phyloP scores from a whole-genome alignment of 768 basidiomycete genomes.

The Mycena olivaceomarginata region DNA sequence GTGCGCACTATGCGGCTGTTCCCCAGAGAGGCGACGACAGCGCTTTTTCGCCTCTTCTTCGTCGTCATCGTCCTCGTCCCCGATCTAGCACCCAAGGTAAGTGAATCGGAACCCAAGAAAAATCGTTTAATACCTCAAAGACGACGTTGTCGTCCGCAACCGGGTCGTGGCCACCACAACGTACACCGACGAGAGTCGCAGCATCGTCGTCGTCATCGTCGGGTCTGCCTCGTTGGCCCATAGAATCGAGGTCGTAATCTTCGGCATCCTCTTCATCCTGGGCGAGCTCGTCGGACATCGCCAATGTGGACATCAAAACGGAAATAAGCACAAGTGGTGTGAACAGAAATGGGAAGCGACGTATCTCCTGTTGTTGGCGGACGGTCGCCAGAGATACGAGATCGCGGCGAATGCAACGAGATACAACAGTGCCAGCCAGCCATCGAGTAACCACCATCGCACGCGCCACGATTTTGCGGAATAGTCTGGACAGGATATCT shows the following conservation, averaged over 20 bases:
- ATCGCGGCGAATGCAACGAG: conserved; percentile 87
- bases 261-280: conserved; percentile 97
- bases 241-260: conserved; percentile 90
- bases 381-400: conserved; percentile 95
- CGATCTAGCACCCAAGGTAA: conserved; percentile 64
- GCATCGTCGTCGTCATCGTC: conserved; percentile 83
- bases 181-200: conserved; percentile 81
- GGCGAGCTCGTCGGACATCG: conserved; percentile 97
- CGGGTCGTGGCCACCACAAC: conserved; percentile 66
- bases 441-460: conserved; percentile 98
- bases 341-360: conserved; percentile 53
- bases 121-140: conserved; percentile 68
- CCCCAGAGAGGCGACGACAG: conserved; percentile 65
- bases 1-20: conserved; percentile 62
- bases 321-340: conserved; percentile 42
- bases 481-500: conserved; percentile 75
- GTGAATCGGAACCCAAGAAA: too few species aligned
- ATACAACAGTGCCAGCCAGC: conserved; percentile 94
- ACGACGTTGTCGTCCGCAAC: conserved; percentile 85
- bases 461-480: conserved; percentile 92
- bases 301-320: conserved; percentile 76
- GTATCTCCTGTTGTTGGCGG: conserved; percentile 91
- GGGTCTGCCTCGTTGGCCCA: conserved; percentile 73
- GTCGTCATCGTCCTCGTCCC: conserved; percentile 87
- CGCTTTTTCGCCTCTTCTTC: conserved; percentile 78